phyloP scores from a whole-genome alignment of 805 yeast genomes.

The Nakazawaea pomicola region DNA sequence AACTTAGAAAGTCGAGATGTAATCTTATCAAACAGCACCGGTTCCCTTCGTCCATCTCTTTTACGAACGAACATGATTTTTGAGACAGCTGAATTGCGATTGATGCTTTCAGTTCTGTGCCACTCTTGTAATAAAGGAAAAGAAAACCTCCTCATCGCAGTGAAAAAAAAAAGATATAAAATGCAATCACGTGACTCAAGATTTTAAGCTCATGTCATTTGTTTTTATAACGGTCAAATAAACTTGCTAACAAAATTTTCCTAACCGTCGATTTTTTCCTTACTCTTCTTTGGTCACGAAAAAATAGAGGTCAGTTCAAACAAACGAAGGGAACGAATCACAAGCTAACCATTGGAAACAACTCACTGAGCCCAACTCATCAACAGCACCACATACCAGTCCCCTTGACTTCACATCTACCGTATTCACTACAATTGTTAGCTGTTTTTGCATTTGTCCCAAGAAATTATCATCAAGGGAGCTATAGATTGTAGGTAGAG shows the following conservation, averaged over 20 bases:
- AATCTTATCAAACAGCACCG: constrained; percentile 93
- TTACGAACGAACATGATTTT: constrained; percentile 73
- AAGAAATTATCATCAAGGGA: too few relatives aligned
- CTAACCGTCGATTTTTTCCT: not conserved
- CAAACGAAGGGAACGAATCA: not conserved
- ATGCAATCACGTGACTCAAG: not conserved
- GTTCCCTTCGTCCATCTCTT: constrained; percentile 93
- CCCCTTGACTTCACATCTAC: too few relatives aligned
- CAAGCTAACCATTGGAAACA: too few relatives aligned
- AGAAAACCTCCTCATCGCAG: not conserved
- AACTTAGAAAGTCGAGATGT: constrained; percentile 92
- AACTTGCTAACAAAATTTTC: constrained; percentile 2
- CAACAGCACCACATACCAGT: too few relatives aligned
- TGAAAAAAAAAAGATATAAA: not conserved
- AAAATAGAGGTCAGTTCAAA: not conserved
- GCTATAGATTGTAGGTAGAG: too few relatives aligned
- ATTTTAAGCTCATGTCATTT: too few relatives aligned
- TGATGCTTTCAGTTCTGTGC: not conserved
- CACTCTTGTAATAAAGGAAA: not conserved
- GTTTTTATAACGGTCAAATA: constrained; percentile 2
- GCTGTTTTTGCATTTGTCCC: too few relatives aligned
- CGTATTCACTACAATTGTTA: too few relatives aligned
- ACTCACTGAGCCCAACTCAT: too few relatives aligned
- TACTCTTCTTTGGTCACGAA: not conserved
- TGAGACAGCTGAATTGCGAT: too few relatives aligned